phyloP scores from a whole-genome alignment of 1,139 yeast genomes.

The Spathaspora jeffriesii region DNA sequence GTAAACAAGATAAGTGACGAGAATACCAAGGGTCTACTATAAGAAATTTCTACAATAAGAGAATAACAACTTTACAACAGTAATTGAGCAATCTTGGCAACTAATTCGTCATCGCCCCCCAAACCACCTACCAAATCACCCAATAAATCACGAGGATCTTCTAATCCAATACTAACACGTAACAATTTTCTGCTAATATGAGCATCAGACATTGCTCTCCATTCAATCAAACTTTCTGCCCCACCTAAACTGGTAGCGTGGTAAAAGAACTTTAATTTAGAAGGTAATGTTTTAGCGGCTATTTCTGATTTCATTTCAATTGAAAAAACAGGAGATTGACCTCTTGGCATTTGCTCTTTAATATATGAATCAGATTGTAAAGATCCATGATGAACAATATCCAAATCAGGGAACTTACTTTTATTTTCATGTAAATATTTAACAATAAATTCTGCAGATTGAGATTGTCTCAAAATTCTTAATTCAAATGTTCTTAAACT shows the following conservation, averaged over 20 bases:
- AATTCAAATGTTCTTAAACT: constrained; percentile 79
- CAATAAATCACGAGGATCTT: constrained; percentile 71
- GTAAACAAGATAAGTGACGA: too few relatives aligned
- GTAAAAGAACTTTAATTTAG: constrained; percentile 66
- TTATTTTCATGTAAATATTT: constrained; percentile 53
- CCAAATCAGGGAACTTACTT: constrained; percentile 47
- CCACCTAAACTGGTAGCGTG: constrained; percentile 96
- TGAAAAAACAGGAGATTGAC: constrained; percentile 77
- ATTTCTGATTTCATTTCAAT: constrained; percentile 53
- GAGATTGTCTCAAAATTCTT: constrained; percentile 67
- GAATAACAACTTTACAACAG: neutral
- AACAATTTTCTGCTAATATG: constrained; percentile 55
- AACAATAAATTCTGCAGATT: constrained; percentile 64
- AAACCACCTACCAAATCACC: constrained; percentile 49
- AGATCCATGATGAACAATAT: constrained; percentile 67
- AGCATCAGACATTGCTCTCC: constrained; percentile 80
- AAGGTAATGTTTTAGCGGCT: constrained; percentile 65
- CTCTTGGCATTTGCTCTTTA: constrained; percentile 61
- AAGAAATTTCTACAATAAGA: neutral
- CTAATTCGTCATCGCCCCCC: constrained; percentile 10
- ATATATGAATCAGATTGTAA: constrained; percentile 69
- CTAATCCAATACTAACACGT: constrained; percentile 80
- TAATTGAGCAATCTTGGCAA: constrained; percentile 9
- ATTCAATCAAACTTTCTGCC: constrained; percentile 88
- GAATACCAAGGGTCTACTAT: too few relatives aligned